phyloP scores from a whole-genome alignment of 169 alveolate species.

The Cryptosporidium viatorum region DNA sequence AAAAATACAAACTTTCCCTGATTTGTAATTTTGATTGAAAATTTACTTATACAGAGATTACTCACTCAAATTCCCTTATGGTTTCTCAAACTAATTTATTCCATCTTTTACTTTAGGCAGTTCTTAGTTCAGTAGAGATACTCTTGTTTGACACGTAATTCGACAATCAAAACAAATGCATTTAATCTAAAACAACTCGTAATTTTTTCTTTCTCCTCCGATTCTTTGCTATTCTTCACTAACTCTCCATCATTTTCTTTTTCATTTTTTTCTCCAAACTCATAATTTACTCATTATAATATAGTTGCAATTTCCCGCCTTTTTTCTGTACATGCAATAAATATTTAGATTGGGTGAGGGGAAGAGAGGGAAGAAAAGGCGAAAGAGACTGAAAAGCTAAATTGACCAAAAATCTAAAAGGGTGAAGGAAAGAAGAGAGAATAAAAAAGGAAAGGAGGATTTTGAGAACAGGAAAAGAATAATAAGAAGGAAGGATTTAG shows the following conservation, averaged over 20 bases:
- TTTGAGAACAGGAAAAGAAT: no score
- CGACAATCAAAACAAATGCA: no score
- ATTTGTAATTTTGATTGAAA: neutral
- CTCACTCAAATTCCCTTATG: neutral
- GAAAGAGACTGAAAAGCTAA: neutral
- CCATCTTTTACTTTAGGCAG: neutral
- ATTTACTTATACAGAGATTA: no score
- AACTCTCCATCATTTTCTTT: neutral
- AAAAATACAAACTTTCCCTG: neutral
- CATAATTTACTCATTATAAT: neutral
- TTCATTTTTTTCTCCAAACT: neutral
- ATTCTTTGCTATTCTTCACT: neutral
- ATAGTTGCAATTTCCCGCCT: neutral
- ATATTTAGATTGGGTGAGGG: slow-evolving; percentile 39
- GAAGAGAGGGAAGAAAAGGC: slow-evolving; percentile 1
- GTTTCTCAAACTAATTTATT: no score
- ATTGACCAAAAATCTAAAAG: neutral
- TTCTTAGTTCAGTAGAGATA: no score
- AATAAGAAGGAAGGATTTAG: no score
- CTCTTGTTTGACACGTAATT: neutral
- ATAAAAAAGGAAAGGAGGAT: no score
- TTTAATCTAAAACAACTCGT: no score
- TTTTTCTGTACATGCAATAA: neutral
- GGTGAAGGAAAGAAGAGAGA: neutral
- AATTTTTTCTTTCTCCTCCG: neutral